These are phyloP conservation scores for Gynandropsis gynandra DNA, from an alignment of 345 rosid species.

Conservation along the genomic window DNA sequence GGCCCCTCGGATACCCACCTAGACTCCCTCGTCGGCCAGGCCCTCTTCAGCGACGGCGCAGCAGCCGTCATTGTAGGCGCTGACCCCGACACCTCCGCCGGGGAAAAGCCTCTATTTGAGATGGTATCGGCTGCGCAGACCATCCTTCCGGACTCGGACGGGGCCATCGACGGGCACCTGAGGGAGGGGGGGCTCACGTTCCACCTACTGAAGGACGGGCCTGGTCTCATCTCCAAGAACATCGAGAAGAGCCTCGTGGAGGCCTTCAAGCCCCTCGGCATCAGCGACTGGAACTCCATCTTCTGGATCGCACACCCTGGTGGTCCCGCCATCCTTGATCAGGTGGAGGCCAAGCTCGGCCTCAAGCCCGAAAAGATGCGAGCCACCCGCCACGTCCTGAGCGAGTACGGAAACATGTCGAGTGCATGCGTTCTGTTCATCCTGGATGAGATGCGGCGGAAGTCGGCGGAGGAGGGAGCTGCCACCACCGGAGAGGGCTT, in stretches of 20 bases:
- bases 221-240: slow-evolving; percentile 64
- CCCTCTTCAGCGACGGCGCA: slow-evolving; percentile 65
- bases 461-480: slow-evolving; percentile 42
- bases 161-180: slow-evolving; percentile 62
- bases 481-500: slow-evolving; percentile 68
- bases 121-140: slow-evolving; percentile 63
- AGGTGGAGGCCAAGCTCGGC: slow-evolving; percentile 47
- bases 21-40: slow-evolving; percentile 64
- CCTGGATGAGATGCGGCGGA: slow-evolving; percentile 72
- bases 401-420: slow-evolving; percentile 78
- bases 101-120: slow-evolving; percentile 57
- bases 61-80: slow-evolving; percentile 64
- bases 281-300: slow-evolving; percentile 69
- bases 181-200: slow-evolving; percentile 68
- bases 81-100: slow-evolving; percentile 35
- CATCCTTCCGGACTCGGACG: slow-evolving; percentile 65
- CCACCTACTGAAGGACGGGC: slow-evolving; percentile 57
- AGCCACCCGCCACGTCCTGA: slow-evolving; percentile 51
- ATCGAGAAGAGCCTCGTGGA: slow-evolving; percentile 54
- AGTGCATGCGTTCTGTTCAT: slow-evolving; percentile 77
- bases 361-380: slow-evolving; percentile 46
- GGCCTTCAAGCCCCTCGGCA: slow-evolving; percentile 64
- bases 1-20: slow-evolving; percentile 67
- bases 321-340: slow-evolving; percentile 61
- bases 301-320: slow-evolving; percentile 85